These are phyloP conservation scores for Phytophthora pluvialis DNA, from an alignment of 352 stramenopile species.

Conservation along the genomic window DNA sequence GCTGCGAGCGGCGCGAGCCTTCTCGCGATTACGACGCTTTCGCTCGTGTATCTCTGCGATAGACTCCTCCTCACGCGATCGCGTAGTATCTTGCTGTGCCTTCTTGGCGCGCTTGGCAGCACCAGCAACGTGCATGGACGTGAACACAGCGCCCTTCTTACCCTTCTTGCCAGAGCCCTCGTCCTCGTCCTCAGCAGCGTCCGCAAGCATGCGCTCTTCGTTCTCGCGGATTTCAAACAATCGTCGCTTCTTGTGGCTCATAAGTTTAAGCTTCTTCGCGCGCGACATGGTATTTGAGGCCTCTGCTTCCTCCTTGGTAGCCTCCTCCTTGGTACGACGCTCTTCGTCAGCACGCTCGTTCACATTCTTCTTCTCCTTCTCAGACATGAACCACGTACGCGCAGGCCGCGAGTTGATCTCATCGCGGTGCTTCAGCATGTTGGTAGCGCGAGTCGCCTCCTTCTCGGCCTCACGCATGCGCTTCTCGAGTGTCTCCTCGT, in stretches of 20 bases:
- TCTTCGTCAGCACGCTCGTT: slow-evolving; percentile 71
- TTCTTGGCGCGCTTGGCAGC: slow-evolving; percentile 88
- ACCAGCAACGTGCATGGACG: slow-evolving; percentile 77
- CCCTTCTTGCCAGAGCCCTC: slow-evolving; percentile 39
- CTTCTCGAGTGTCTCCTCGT: slow-evolving; percentile 91
- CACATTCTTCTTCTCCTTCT: slow-evolving; percentile 90
- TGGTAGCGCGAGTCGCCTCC: slow-evolving; percentile 89
- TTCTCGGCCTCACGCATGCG: slow-evolving; percentile 90
- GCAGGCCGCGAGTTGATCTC: slow-evolving; percentile 90
- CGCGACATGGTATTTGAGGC: slow-evolving; percentile 50
- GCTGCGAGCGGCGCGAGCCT: slow-evolving; percentile 60
- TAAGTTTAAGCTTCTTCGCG: slow-evolving; percentile 81
- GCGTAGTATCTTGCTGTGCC: slow-evolving; percentile 55
- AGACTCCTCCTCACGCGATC: slow-evolving; percentile 73
- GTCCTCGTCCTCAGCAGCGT: slow-evolving; percentile 55
- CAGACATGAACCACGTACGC: slow-evolving; percentile 93
- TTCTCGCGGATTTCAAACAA: slow-evolving; percentile 85
- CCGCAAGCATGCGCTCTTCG: slow-evolving; percentile 82
- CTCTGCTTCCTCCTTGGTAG: slow-evolving; percentile 42
- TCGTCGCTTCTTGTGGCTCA: slow-evolving; percentile 90
- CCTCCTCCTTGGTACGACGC: slow-evolving; percentile 54
- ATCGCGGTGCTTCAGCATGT: slow-evolving; percentile 91
- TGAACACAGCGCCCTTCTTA: slow-evolving; percentile 73
- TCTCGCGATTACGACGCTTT: slow-evolving; percentile 83
- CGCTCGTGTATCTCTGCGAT: slow-evolving; percentile 82